Evolutionary conservation across 106 monocot genomes (phyloP).

Genomic region (Dioscorea dumetorum): DNA sequence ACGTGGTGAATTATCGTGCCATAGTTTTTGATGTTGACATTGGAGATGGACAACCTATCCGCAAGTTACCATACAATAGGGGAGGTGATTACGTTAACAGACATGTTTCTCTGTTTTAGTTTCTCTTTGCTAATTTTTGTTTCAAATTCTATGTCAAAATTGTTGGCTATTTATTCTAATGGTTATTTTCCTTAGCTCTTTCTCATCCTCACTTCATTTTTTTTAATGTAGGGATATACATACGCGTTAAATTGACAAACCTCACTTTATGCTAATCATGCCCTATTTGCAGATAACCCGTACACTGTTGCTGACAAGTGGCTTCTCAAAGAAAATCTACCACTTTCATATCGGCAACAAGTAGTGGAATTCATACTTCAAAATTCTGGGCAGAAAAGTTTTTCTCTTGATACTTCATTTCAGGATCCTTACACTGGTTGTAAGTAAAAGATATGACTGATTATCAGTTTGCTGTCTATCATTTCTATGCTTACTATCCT

Average conservation of each 20-base stretch:
- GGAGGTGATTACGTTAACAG: constrained; percentile 37
- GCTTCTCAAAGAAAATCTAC: constrained; percentile 89
- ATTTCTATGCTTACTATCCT: constrained; percentile 1
- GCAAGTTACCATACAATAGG: constrained; percentile 89
- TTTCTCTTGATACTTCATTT: constrained; percentile 68
- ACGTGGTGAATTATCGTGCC: constrained; percentile 1
- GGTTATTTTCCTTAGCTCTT: neutral
- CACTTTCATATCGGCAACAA: constrained; percentile 84
- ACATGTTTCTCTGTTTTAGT: neutral
- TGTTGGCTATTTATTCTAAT: neutral
- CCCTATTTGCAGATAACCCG: constrained; percentile 69
- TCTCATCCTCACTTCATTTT: neutral
- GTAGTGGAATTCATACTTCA: constrained; percentile 94
- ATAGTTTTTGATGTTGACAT: constrained; percentile 98
- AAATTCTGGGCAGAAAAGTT: constrained; percentile 72
- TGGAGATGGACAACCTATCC: constrained; percentile 91
- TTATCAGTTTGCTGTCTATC: neutral
- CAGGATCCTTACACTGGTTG: constrained; percentile 92
- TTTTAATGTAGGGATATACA: neutral
- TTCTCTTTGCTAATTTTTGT: neutral
- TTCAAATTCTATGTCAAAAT: neutral
- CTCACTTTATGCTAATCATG: neutral
- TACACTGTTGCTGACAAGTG: constrained; percentile 82
- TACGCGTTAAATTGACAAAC: neutral
- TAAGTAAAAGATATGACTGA: constrained; percentile 28